A percentile compares a stretch with the other conserved stretches of the same genome.
These are phyloP conservation scores for Metrosideros polymorpha DNA, from an alignment of 441 rosid species.

Conservation along the genomic window DNA sequence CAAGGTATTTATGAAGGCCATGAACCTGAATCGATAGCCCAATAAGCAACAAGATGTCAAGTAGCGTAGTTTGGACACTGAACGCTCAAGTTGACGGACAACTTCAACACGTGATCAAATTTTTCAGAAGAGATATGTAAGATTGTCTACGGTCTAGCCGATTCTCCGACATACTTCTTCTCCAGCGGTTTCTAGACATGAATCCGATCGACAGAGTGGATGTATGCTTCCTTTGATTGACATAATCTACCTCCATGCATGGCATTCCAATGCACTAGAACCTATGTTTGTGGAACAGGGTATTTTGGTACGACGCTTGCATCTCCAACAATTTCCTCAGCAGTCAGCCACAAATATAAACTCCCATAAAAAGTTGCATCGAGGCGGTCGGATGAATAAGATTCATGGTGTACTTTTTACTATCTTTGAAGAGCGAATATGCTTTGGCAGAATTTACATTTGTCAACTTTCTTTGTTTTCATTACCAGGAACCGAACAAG, in stretches of 20 bases:
- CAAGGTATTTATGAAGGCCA: background rate
- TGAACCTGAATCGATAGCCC: background rate
- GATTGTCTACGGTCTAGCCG: background rate
- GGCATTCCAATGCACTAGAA: background rate
- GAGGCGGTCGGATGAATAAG: too few species aligned
- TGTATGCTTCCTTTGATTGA: background rate
- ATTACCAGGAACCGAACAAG: too few species aligned
- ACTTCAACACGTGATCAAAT: background rate
- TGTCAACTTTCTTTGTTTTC: too few species aligned
- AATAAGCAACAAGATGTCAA: background rate
- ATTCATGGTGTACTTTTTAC: too few species aligned
- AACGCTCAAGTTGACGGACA: background rate
- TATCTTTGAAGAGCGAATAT: too few species aligned
- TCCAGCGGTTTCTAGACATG: background rate
- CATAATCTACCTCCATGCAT: background rate
- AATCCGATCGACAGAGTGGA: background rate
- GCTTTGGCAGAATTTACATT: too few species aligned
- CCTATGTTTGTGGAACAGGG: background rate
- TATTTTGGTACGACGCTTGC: background rate
- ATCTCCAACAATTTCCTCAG: background rate
- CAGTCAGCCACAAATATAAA: background rate
- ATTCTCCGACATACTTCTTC: background rate
- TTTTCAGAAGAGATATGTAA: background rate
- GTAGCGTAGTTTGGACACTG: background rate
- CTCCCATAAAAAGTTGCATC: too few species aligned